A percentile compares a stretch with the other conserved stretches of the same genome.
Evolutionary conservation across 2,329 filamentous ascomycete genomes (phyloP).

Genomic region (Xylariales sp.): DNA sequence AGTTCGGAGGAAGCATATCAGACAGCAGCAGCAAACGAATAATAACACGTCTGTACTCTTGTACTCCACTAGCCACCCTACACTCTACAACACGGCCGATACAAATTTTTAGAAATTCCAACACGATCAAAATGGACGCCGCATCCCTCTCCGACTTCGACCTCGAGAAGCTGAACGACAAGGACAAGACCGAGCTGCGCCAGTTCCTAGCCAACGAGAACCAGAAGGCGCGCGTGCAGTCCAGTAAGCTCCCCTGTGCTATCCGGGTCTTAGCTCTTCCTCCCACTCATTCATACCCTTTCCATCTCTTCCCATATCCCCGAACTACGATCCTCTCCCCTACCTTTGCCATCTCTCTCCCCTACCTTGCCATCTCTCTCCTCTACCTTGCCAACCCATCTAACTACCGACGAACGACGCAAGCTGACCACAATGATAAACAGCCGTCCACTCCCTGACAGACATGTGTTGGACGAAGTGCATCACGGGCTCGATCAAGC

Average conservation of each 20-base stretch:
- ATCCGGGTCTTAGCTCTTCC: neutral
- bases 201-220: constrained; percentile 80
- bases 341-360: no score
- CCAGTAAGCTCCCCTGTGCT: constrained; percentile 44
- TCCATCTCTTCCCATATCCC: no score
- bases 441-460: constrained; percentile 51
- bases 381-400: no score
- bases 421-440: neutral
- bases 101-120: no score
- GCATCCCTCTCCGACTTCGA: constrained; percentile 51
- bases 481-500: constrained; percentile 68
- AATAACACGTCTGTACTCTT: no score
- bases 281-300: no score
- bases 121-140: constrained; percentile 21
- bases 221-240: constrained; percentile 69
- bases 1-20: no score
- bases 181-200: constrained; percentile 83
- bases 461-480: constrained; percentile 96
- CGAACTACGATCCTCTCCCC: no score
- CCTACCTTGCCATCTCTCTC: no score
- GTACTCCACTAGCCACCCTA: no score
- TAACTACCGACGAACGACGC: neutral
- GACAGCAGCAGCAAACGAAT: no score
- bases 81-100: no score
- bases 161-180: constrained; percentile 69